A percentile compares a stretch with the other conserved stretches of the same genome.
Evolutionary conservation across 177 flowering plant genomes (phyloP).

Genomic region (Vitis hybrid): DNA sequence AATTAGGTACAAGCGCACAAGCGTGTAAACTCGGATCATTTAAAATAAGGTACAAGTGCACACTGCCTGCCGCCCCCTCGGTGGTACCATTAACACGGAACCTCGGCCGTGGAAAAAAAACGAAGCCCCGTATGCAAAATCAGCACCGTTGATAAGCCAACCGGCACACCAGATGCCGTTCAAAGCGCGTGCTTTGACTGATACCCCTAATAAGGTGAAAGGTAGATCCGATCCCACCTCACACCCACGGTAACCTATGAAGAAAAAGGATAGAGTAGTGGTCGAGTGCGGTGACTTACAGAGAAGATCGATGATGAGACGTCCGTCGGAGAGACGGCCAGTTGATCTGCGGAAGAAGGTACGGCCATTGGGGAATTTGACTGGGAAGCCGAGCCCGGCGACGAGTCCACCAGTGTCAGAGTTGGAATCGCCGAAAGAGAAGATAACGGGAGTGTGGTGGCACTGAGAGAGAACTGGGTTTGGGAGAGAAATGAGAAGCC

Average conservation of each 20-base stretch:
- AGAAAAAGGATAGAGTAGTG: neutral
- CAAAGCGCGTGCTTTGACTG: neutral
- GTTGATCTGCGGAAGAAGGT: conserved; percentile 52
- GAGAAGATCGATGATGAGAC: conserved; percentile 62
- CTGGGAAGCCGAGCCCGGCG: conserved; percentile 56
- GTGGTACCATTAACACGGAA: too few relatives aligned
- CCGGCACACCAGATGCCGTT: too few relatives aligned
- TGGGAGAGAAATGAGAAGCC: conserved; percentile 4
- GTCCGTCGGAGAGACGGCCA: conserved; percentile 64
- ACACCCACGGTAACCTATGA: neutral
- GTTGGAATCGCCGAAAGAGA: conserved; percentile 73
- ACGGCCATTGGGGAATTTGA: conserved; percentile 56
- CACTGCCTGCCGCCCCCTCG: too few relatives aligned
- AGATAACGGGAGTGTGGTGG: conserved; percentile 37
- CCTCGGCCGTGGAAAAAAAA: too few relatives aligned
- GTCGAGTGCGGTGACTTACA: conserved; percentile 32
- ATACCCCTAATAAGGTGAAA: neutral
- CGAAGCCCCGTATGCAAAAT: too few relatives aligned
- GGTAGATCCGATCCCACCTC: neutral
- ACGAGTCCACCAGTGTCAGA: conserved; percentile 75
- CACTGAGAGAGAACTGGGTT: conserved; percentile 18
- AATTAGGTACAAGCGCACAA: too few relatives aligned
- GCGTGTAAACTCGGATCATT: too few relatives aligned
- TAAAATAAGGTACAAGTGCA: too few relatives aligned
- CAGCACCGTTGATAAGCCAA: neutral